Evolutionary conservation across 2,329 filamentous ascomycete species (phyloP).

Genomic region (Xylariaceae sp.): DNA sequence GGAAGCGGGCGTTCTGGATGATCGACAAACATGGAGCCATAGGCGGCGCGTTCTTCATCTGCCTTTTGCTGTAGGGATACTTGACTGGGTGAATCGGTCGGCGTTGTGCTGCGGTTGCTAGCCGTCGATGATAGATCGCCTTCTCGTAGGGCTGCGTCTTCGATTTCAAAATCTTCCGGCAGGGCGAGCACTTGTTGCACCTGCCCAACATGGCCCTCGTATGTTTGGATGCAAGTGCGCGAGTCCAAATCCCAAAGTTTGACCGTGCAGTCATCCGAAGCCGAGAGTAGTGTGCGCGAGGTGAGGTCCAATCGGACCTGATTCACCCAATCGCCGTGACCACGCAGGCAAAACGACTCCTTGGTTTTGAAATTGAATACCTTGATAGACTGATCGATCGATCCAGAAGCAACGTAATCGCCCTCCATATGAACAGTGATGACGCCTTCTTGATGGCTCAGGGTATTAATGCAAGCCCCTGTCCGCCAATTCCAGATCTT

Average conservation of each 20-base stretch:
- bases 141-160: slow-evolving; percentile 57
- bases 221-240: slow-evolving; percentile 69
- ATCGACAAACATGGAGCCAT: slow-evolving; percentile 59
- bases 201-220: slow-evolving; percentile 88
- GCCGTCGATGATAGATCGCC: slow-evolving; percentile 52
- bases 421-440: slow-evolving; percentile 84
- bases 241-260: slow-evolving; percentile 92
- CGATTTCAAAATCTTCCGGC: slow-evolving; percentile 83
- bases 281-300: slow-evolving; percentile 84
- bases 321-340: slow-evolving; percentile 94
- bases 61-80: slow-evolving; percentile 20
- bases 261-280: slow-evolving; percentile 87
- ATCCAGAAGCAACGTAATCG: slow-evolving; percentile 81
- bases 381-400: slow-evolving; percentile 83
- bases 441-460: slow-evolving; percentile 76
- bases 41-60: slow-evolving; percentile 50
- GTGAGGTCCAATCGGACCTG: slow-evolving; percentile 80
- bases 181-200: slow-evolving; percentile 88
- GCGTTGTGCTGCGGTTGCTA: slow-evolving; percentile 45
- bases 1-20: slow-evolving; percentile 65
- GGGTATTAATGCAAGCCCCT: slow-evolving; percentile 77
- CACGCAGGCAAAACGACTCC: slow-evolving; percentile 72
- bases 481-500: slow-evolving; percentile 97
- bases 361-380: slow-evolving; percentile 90
- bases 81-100: slow-evolving; percentile 25